Conservation (phyloP, 2,329 filamentous ascomycete species). For the Blumeria graminis region DNA sequence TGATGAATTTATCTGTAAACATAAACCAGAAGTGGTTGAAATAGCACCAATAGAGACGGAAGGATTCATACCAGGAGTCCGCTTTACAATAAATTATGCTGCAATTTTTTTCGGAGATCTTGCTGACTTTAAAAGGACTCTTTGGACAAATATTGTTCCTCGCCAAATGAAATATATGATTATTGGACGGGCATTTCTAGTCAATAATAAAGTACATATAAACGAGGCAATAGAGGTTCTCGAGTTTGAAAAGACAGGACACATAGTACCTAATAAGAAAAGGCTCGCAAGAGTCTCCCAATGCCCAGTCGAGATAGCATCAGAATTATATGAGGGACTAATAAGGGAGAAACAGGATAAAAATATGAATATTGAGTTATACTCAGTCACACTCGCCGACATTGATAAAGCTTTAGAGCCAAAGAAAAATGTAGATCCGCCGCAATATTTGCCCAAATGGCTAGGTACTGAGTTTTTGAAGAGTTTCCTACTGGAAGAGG, state of each 20-base stretch:
- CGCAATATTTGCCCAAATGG: conserved; percentile 11
- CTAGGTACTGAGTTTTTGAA: conserved; percentile 7
- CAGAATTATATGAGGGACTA: neutral
- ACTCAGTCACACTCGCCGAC: neutral
- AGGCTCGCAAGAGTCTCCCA: neutral
- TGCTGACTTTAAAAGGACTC: neutral
- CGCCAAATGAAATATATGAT: neutral
- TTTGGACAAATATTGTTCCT: neutral
- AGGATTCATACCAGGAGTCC: neutral
- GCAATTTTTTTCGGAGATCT: neutral
- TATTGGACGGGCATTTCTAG: neutral
- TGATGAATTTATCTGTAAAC: neutral
- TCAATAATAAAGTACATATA: neutral
- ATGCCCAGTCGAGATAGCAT: neutral
- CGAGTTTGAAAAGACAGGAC: neutral
- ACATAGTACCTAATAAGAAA: neutral
- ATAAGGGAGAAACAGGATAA: neutral
- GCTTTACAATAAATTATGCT: neutral
- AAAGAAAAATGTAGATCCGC: neutral
- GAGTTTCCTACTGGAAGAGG: conserved; percentile 23
- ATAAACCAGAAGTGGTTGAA: neutral
- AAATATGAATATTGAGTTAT: neutral
- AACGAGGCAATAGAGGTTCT: neutral
- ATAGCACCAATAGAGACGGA: neutral
- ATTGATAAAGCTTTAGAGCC: neutral